Evolutionary conservation across 345 rosid species (phyloP), one percentile per base, ranked within the genome.

Genomic region (Hypericum perforatum): DNA sequence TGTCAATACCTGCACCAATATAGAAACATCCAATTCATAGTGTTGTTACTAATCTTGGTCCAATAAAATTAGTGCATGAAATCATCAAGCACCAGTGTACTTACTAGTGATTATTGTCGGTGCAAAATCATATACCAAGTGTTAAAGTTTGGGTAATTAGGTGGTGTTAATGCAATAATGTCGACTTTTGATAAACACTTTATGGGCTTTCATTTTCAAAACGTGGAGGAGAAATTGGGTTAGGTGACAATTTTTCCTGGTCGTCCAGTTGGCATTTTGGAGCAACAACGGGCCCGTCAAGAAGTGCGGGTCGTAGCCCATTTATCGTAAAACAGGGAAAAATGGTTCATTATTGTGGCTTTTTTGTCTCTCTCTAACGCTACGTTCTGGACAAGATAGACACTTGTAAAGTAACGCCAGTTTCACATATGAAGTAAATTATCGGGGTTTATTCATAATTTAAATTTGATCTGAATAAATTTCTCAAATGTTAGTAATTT

Each of bases 261-360:
- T 49, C 61, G 50, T 57, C 76, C 75, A 74, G 54, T 68, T 66
- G 70, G 65, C 71, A 45, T 11, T 16, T 64, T 8, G 40, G 15
- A 45, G 13, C 60, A 50, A 14, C 9, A 22, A 22, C 4, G 32
- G 32, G 4, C 32, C 32, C 32, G 32, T 22, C 32, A 22, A 22
- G 32, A 22, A 22, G 32, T 22, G 32, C 32, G 32, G 32, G 32
- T 54, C 40, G 16, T 38, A 11, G 48, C 48, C 15, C 7, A 11
- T 2, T 6, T 12, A 45, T 45, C 15, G 48, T 45, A 14, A 45
- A 8, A 45, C n/a, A 12, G 15, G 15, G 15, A 5, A 45, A 10
- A 10, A 2, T 16, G 15, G 11, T 3, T 12, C 48, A 11, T 11
- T 9, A 45, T 7, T 45, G n/a, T 45, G 2, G 4, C 32, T 22